Conservation (phyloP, 164 flowering plant species). For the Hamamelis virginiana region DNA sequence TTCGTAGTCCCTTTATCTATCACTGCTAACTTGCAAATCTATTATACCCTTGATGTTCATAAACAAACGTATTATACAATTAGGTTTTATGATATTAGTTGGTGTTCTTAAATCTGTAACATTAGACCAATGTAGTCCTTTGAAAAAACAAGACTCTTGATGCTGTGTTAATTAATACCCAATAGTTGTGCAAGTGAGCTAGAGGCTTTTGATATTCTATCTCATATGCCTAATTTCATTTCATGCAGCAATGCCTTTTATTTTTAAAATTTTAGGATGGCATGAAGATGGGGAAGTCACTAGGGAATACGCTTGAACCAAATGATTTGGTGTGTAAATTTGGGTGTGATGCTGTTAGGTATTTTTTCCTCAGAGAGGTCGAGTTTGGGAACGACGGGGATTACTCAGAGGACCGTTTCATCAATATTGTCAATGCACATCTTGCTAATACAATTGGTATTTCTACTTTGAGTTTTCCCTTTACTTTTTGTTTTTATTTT, state of each 20-base stretch:
- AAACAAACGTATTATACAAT: background rate
- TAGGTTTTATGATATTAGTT: background rate
- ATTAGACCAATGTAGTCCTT: background rate
- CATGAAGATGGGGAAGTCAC: constrained; percentile 97
- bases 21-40: background rate
- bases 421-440: constrained; percentile 86
- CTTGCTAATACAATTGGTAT: constrained; percentile 95
- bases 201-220: background rate
- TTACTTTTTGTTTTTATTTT: too few species aligned
- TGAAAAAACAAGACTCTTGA: background rate
- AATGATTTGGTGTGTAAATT: constrained; percentile 77
- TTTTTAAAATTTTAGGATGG: constrained; percentile 85
- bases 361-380: constrained; percentile 90
- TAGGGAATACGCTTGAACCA: constrained; percentile 95
- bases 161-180: background rate
- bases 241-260: constrained; percentile 59
- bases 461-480: constrained; percentile 3
- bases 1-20: background rate
- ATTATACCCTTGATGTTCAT: background rate
- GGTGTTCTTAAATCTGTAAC: background rate
- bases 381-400: constrained; percentile 97
- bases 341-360: constrained; percentile 94
- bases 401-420: constrained; percentile 92
- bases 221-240: constrained; percentile 42
- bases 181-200: background rate